phyloP scores from a whole-genome alignment of 352 stramenopile genomes.

The Phytopythium ostracodes region DNA sequence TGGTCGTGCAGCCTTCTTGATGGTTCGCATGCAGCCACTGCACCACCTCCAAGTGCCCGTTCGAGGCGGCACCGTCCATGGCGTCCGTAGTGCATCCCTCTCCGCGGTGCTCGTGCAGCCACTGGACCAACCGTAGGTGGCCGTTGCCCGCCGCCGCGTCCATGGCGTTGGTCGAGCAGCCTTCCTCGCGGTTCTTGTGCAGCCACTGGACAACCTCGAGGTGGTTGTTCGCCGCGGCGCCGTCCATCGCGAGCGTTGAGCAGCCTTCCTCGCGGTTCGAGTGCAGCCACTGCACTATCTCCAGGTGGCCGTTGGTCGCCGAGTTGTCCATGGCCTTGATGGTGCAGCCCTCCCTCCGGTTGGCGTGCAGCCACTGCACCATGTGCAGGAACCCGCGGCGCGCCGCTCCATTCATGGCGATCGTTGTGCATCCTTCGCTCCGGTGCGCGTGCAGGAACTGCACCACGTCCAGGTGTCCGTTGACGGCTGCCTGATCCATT shows the following conservation, averaged over 20 bases:
- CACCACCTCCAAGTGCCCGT: conserved; percentile 16
- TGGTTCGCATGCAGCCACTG: conserved; percentile 24
- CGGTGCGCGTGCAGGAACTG: conserved; percentile 12
- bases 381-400: conserved; percentile 16
- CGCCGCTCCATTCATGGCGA: conserved; percentile 20
- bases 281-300: conserved; percentile 24
- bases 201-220: conserved; percentile 10
- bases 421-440: conserved; percentile 16
- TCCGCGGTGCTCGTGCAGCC: conserved; percentile 53
- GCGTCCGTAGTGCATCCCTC: conserved; percentile 75
- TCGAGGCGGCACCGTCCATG: conserved; percentile 39
- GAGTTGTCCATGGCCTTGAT: conserved; percentile 31
- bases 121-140: conserved; percentile 51
- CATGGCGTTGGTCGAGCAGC: conserved; percentile 23
- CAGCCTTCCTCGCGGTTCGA: conserved; percentile 21
- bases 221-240: conserved; percentile 18
- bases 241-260: conserved; percentile 18
- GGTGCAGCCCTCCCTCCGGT: conserved; percentile 25
- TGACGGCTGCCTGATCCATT: conserved; percentile 11
- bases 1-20: conserved; percentile 22
- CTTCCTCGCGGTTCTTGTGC: conserved; percentile 12
- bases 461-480: conserved; percentile 18
- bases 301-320: conserved; percentile 16
- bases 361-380: conserved; percentile 24
- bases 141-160: conserved; percentile 18